Evolutionary conservation across 495 filamentous ascomycete species (phyloP).

Genomic region (Geoglossum glabrum): DNA sequence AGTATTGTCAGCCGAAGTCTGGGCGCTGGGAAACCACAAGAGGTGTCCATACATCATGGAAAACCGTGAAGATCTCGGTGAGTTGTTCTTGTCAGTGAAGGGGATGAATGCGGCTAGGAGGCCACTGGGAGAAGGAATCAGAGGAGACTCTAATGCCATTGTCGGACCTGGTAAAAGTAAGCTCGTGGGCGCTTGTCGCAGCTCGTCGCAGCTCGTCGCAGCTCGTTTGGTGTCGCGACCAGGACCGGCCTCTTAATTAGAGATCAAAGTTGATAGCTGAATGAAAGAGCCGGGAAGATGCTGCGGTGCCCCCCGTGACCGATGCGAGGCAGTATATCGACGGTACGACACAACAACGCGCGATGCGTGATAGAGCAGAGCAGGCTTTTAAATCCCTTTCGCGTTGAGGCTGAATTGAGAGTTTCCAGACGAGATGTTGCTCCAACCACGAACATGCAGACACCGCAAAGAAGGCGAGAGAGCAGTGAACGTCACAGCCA

Average conservation of each 20-base stretch:
- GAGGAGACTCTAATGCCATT: constrained; percentile 40
- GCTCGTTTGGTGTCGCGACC: neutral
- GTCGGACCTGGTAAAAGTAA: neutral
- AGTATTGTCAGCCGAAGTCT: constrained; percentile 3
- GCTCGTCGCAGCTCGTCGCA: neutral
- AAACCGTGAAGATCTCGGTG: constrained; percentile 25
- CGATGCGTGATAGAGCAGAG: neutral
- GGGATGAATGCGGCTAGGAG: constrained; percentile 39
- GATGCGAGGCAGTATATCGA: neutral
- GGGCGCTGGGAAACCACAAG: constrained; percentile 13
- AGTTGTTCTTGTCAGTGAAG: constrained; percentile 34
- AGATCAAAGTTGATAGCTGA: neutral
- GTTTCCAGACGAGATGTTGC: neutral
- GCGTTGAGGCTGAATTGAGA: neutral
- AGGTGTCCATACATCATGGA: constrained; percentile 27
- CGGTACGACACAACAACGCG: neutral
- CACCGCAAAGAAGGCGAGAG: neutral
- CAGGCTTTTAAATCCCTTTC: neutral
- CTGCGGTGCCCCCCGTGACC: neutral
- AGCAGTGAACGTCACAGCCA: neutral
- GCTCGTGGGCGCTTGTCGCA: neutral
- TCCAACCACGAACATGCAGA: neutral
- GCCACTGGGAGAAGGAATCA: constrained; percentile 30
- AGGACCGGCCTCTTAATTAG: neutral
- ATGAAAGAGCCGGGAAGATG: neutral